phyloP scores from a whole-genome alignment of 2,329 filamentous ascomycete genomes.

The Aspergillus bombycis region DNA sequence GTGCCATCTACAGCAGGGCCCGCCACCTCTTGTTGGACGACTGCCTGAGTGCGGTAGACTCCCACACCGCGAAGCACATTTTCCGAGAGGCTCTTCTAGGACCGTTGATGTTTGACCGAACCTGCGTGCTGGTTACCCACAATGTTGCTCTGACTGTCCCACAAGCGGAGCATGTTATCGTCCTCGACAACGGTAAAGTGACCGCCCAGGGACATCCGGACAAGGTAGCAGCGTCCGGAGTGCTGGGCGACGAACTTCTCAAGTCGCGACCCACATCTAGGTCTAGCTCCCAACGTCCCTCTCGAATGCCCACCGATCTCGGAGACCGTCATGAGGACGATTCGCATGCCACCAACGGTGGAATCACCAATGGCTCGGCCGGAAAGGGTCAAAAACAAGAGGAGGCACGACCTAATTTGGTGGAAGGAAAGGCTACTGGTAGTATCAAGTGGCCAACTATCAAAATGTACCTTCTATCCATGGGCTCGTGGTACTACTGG shows the following conservation, averaged over 20 bases:
- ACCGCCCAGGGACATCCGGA: constrained; percentile 73
- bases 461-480: constrained; percentile 79
- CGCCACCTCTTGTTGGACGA: constrained; percentile 91
- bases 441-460: constrained; percentile 88
- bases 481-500: constrained; percentile 99
- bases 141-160: constrained; percentile 89
- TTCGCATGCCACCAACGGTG: constrained; percentile 52
- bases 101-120: constrained; percentile 82
- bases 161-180: constrained; percentile 76
- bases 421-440: constrained; percentile 80
- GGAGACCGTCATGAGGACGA: constrained; percentile 64
- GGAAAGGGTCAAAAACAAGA: constrained; percentile 48
- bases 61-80: constrained; percentile 97
- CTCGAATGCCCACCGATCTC: constrained; percentile 75
- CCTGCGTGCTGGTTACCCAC: constrained; percentile 94
- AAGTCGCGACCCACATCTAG: constrained; percentile 74
- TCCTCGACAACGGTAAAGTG: constrained; percentile 85
- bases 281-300: constrained; percentile 72
- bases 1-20: constrained; percentile 94
- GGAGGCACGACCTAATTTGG: constrained; percentile 53
- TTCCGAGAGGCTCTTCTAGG: constrained; percentile 91
- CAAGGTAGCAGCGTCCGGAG: constrained; percentile 82
- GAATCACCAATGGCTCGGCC: constrained; percentile 36
- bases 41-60: constrained; percentile 94
- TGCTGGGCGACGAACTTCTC: constrained; percentile 80